Conservation (phyloP, 139 green algal species). For the Chlorella sorokiniana region DNA sequence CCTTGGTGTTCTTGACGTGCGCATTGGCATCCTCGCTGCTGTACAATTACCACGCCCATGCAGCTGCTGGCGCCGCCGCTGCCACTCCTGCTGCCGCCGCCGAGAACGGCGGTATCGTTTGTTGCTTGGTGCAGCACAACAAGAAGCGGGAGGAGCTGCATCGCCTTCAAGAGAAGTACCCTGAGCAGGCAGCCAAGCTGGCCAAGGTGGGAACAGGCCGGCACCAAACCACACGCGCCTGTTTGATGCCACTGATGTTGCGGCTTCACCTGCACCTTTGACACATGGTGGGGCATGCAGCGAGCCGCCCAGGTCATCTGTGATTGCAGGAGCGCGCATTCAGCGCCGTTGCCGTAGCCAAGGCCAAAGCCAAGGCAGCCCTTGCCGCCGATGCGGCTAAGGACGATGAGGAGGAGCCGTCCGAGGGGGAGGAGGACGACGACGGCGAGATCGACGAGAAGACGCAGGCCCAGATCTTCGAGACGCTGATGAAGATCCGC, state of each 20-base stretch:
- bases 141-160: slow-evolving; percentile 83
- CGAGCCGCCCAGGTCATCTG: too few relatives aligned
- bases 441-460: slow-evolving; percentile 56
- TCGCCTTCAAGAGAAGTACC: slow-evolving; percentile 78
- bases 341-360: too few relatives aligned
- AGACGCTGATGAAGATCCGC: slow-evolving; percentile 75
- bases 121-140: slow-evolving; percentile 75
- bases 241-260: background rate
- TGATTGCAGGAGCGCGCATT: too few relatives aligned
- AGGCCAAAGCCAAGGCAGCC: too few relatives aligned
- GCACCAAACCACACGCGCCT: background rate
- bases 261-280: too few relatives aligned
- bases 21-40: too few relatives aligned
- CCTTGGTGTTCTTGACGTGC: background rate
- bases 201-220: background rate
- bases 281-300: too few relatives aligned
- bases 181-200: slow-evolving; percentile 65
- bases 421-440: slow-evolving; percentile 52
- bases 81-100: background rate
- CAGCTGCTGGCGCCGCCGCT: background rate
- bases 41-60: background rate
- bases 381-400: too few relatives aligned
- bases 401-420: slow-evolving; percentile 6
- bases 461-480: slow-evolving; percentile 71
- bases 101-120: background rate